Conservation (phyloP, 345 rosid genomes). For the Gossypium herbaceum region DNA sequence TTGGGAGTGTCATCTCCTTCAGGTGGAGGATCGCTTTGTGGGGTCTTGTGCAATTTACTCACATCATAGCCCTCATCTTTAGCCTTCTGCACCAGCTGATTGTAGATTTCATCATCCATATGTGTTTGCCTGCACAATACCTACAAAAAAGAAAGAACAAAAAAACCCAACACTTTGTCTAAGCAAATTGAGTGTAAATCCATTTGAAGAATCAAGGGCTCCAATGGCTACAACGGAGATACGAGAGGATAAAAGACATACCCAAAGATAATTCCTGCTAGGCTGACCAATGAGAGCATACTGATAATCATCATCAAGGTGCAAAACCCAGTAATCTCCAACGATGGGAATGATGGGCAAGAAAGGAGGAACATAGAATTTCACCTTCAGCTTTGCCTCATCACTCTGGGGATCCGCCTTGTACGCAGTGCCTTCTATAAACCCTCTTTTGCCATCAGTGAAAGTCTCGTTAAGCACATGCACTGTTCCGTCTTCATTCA, state of each 20-base stretch:
- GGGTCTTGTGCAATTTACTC: conserved; percentile 69
- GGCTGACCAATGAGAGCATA: conserved; percentile 78
- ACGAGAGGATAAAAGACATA: conserved; percentile 14
- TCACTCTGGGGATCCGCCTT: conserved; percentile 70
- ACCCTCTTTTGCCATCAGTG: conserved; percentile 60
- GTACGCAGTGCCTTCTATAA: conserved; percentile 66
- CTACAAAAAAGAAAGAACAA: conserved; percentile 26
- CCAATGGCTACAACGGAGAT: background rate
- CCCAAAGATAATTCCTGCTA: conserved; percentile 76
- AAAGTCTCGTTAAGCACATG: conserved; percentile 83
- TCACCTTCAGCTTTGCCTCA: conserved; percentile 90
- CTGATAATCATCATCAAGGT: conserved; percentile 55
- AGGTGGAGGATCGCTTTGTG: conserved; percentile 65
- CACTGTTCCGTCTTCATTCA: conserved; percentile 70
- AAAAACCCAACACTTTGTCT: too few species aligned
- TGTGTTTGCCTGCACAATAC: conserved; percentile 61
- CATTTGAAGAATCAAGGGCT: too few species aligned
- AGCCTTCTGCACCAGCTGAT: conserved; percentile 58
- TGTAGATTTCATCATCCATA: conserved; percentile 58
- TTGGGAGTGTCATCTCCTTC: conserved; percentile 41
- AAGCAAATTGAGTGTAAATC: too few species aligned
- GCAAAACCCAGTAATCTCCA: conserved; percentile 84
- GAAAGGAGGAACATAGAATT: conserved; percentile 84
- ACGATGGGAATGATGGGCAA: conserved; percentile 71
- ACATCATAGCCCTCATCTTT: conserved; percentile 62